phyloP scores from a whole-genome alignment of 2,329 filamentous ascomycete genomes.

The Fusarium kyushuense region DNA sequence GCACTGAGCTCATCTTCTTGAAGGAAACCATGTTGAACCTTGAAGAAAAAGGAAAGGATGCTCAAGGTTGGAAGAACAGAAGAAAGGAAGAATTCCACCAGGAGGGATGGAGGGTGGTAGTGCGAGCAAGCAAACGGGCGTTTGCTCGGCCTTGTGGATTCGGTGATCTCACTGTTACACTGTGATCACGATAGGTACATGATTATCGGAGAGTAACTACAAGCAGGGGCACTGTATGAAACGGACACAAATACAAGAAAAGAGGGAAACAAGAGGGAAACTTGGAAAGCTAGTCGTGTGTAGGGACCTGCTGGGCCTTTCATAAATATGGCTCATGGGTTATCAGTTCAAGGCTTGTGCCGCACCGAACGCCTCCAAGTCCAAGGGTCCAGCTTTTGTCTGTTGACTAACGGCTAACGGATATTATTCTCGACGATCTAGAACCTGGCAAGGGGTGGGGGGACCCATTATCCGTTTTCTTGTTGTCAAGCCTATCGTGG shows the following conservation, averaged over 20 bases:
- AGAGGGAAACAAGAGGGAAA: neutral
- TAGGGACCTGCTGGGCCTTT: neutral
- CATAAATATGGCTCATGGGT: constrained; percentile 34
- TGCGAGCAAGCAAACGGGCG: constrained; percentile 4
- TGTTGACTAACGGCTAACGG: constrained; percentile 17
- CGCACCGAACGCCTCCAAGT: neutral
- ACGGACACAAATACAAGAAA: neutral
- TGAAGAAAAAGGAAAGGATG: neutral
- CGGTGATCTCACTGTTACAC: constrained; percentile 18
- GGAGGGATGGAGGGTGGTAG: neutral
- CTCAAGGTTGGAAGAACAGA: neutral
- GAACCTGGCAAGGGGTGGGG: constrained; percentile 1
- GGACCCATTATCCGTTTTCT: constrained; percentile 4
- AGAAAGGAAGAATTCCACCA: neutral
- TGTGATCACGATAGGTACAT: constrained; percentile 11
- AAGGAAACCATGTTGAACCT: constrained; percentile 16
- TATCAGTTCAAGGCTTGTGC: neutral
- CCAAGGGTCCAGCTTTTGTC: neutral
- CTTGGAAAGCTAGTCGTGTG: neutral
- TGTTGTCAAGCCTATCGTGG: neutral
- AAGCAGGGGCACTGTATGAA: neutral
- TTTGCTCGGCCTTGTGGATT: constrained; percentile 14
- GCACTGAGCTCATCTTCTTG: constrained; percentile 23
- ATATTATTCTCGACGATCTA: constrained; percentile 15
- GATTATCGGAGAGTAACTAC: neutral